Percentiles rank a stretch among this genome's conserved stretches.
Evolutionary conservation across 2,329 filamentous ascomycete genomes (phyloP).

Genomic region (Cladosporium sp.): DNA sequence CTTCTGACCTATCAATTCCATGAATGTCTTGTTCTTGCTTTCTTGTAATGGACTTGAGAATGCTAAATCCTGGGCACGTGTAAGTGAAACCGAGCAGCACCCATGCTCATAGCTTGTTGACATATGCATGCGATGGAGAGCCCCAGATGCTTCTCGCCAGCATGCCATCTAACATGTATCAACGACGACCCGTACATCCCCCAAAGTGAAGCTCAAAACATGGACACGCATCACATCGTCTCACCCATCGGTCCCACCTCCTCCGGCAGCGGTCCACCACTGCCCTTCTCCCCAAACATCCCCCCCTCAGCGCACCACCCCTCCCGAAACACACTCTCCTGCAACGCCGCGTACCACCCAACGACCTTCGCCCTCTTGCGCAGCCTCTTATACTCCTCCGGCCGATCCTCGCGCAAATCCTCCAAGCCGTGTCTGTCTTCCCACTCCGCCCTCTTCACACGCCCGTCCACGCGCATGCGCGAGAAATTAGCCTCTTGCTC

Average conservation of each 20-base stretch:
- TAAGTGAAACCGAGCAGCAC: background rate
- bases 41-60: background rate
- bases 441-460: background rate
- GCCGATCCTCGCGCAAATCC: background rate
- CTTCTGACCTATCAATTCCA: background rate
- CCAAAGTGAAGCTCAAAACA: background rate
- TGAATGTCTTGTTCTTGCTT: background rate
- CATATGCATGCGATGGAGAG: background rate
- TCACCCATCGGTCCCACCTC: conserved; percentile 6
- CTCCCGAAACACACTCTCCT: background rate
- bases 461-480: background rate
- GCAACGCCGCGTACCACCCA: background rate
- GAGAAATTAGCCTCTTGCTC: background rate
- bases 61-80: background rate
- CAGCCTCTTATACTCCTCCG: background rate
- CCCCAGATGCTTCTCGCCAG: background rate
- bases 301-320: background rate
- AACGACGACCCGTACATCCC: background rate
- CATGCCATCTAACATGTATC: background rate
- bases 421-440: background rate
- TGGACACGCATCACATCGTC: background rate
- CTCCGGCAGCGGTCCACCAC: background rate
- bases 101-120: background rate
- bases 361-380: background rate
- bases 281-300: background rate